These are phyloP conservation scores for Samsoniella hepiali DNA, from an alignment of 2,329 filamentous ascomycete species.

Conservation along the genomic window DNA sequence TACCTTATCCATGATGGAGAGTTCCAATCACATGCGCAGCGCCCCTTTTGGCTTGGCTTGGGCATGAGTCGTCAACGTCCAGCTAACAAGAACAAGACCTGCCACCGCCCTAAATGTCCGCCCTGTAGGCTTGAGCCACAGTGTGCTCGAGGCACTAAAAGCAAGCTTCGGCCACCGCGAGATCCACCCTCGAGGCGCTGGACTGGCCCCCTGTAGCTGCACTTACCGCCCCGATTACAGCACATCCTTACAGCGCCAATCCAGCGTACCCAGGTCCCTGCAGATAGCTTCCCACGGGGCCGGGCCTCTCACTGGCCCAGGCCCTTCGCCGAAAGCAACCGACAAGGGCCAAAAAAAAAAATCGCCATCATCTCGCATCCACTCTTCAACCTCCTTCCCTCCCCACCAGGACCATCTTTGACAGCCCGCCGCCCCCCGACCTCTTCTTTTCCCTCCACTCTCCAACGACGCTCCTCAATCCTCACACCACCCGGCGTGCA, in stretches of 20 bases:
- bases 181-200: neutral
- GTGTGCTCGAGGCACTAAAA: neutral
- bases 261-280: neutral
- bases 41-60: neutral
- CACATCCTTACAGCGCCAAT: neutral
- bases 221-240: neutral
- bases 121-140: too few species aligned
- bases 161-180: neutral
- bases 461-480: conserved; percentile 6
- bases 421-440: conserved; percentile 5
- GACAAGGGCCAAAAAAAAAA: conserved; percentile 1
- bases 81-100: neutral
- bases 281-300: neutral
- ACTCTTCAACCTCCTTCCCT: conserved; percentile 19
- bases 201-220: neutral
- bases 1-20: neutral
- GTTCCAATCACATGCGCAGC: conserved; percentile 8
- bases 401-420: conserved; percentile 11
- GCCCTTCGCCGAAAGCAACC: neutral
- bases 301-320: neutral
- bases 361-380: conserved; percentile 15
- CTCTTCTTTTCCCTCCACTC: neutral
- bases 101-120: too few species aligned
- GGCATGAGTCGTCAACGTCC: neutral
- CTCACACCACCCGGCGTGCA: conserved; percentile 8